Evolutionary conservation across 495 filamentous ascomycete genomes (phyloP), one percentile per base, ranked within the genome.

Genomic region (Ramalina intermedia): DNA sequence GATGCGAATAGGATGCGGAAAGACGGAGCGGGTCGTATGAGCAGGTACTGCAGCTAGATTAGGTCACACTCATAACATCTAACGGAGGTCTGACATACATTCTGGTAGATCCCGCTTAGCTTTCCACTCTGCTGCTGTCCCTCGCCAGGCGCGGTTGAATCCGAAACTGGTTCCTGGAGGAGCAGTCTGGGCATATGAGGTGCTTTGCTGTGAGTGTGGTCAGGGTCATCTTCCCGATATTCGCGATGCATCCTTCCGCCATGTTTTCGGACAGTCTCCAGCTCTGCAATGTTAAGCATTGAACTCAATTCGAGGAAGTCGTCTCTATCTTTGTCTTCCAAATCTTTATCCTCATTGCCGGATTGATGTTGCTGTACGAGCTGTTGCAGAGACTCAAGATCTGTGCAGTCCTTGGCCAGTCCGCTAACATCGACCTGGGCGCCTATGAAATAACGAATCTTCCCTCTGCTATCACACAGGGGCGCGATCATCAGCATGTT

Each of bases 401-500:
- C 71, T 7, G 69, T 68, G 27, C 76, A 74, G 14, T 75, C 74
- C 46, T 76, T 69, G 8, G 78, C 63, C 0, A 82, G 62, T 6
- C 71, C 69, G 17, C 67, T 76, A 23, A 81, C 73, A 47, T 80
- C 78, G 40, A 81, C 72, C 57, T 82, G 76, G 14, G 74, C 75
- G 18, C 78, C 78, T 48, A 82, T 74, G 55, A 76, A 75, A 54
- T 80, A 82, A 21, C 76, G 70, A 1, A 81, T 70, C 6, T 63
- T 64, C 11, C 78, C 78, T 49, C 71, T 66, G 55, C 75, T 78
- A 56, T 82, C 78, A 55, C 72, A 76, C 6, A 82, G 67, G 4
- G 77, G 78, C 4, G 78, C 74, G 46, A 72, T 74, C 71, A 80
- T 76, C 11, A 82, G 68, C 16, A 83, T 67, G 44, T 83, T 83